Evolutionary conservation across 108 stramenopile genomes (phyloP).

Genomic region (Bacterosira constricta): DNA sequence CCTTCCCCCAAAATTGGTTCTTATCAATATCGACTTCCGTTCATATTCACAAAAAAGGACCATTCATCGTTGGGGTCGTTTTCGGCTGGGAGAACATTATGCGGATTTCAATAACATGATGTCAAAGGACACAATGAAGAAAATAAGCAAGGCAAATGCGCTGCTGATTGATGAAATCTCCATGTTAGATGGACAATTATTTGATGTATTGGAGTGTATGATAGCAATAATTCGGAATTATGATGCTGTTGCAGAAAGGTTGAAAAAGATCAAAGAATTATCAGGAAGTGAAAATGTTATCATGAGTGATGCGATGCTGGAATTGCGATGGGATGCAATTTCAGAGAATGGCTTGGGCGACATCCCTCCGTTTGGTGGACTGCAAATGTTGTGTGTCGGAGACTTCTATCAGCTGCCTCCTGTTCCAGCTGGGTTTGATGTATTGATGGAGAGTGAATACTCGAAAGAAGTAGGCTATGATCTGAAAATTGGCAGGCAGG

Average conservation of each 20-base stretch:
- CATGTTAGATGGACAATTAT: conserved; percentile 61
- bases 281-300: not conserved
- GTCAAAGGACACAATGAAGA: conserved; percentile 4
- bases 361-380: conserved; percentile 70
- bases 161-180: conserved; percentile 65
- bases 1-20: no score
- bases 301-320: conserved; percentile 23
- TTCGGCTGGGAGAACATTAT: conserved; percentile 33
- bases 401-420: conserved; percentile 89
- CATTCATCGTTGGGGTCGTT: conserved; percentile 53
- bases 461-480: conserved; percentile 20
- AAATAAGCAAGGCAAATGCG: conserved; percentile 14
- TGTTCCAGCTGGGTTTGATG: conserved; percentile 29
- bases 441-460: conserved; percentile 18
- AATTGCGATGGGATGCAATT: conserved; percentile 30
- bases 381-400: conserved; percentile 75
- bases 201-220: conserved; percentile 73
- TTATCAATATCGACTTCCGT: no score
- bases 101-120: conserved; percentile 38
- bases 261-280: conserved; percentile 17
- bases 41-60: no score
- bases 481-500: conserved; percentile 37
- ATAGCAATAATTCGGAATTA: conserved; percentile 50
- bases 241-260: not conserved
- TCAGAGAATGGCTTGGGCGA: conserved; percentile 27